phyloP scores from a whole-genome alignment of 2,329 filamentous ascomycete species.

The Teratosphaeria destructans region DNA sequence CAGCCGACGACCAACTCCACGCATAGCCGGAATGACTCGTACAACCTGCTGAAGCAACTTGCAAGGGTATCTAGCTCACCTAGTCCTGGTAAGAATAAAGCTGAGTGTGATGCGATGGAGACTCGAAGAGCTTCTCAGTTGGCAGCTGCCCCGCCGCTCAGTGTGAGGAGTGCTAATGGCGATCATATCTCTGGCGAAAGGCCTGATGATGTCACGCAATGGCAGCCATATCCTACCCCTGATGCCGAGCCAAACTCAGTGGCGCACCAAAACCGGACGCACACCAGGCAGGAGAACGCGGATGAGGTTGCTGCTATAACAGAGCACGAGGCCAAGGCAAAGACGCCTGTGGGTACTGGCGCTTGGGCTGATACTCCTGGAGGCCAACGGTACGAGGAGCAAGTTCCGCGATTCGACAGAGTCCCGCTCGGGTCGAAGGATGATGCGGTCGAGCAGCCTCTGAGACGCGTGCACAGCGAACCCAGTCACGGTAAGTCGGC shows the following conservation, averaged over 20 bases:
- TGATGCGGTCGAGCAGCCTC: not conserved
- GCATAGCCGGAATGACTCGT: slow-evolving; percentile 35
- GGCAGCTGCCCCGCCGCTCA: not conserved
- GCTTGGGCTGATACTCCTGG: slow-evolving; percentile 39
- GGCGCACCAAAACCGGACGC: not conserved
- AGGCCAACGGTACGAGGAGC: not conserved
- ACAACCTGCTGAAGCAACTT: slow-evolving; percentile 34
- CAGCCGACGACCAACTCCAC: slow-evolving; percentile 12
- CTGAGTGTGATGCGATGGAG: not conserved
- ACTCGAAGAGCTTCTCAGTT: not conserved
- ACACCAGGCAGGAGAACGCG: not conserved
- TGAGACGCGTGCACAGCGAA: slow-evolving; percentile 5
- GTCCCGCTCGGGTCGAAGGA: not conserved
- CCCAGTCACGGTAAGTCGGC: slow-evolving; percentile 19
- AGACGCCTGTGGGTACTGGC: slow-evolving; percentile 37
- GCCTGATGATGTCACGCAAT: not conserved
- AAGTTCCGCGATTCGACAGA: not conserved
- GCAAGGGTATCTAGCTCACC: slow-evolving; percentile 39
- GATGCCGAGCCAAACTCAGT: not conserved
- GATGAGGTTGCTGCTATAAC: not conserved
- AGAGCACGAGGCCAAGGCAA: slow-evolving; percentile 12
- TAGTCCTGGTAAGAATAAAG: slow-evolving; percentile 27
- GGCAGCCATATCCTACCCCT: not conserved
- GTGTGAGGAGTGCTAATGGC: slow-evolving; percentile 3
- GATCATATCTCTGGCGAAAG: not conserved